These are phyloP conservation scores for Helotiales sp. DNA, from an alignment of 2,329 filamentous ascomycete genomes.

Conservation along the genomic window DNA sequence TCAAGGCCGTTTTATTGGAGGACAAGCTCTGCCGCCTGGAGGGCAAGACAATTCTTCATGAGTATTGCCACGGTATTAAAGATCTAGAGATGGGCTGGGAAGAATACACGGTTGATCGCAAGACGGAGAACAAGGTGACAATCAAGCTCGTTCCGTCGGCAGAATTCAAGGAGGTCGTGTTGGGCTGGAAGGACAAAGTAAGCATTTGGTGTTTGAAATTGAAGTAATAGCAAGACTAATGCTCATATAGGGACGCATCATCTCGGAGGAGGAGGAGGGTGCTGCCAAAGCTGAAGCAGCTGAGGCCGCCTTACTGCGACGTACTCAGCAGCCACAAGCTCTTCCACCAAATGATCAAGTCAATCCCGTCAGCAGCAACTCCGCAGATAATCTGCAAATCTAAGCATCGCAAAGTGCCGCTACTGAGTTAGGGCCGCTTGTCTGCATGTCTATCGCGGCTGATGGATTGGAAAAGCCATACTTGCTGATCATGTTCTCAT, in stretches of 20 bases:
- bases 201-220: background rate
- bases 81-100: slow-evolving; percentile 4
- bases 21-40: background rate
- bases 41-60: background rate
- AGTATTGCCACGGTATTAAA: background rate
- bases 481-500: too few species aligned
- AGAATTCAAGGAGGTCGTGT: background rate
- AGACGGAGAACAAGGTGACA: background rate
- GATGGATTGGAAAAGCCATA: too few species aligned
- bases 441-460: too few species aligned
- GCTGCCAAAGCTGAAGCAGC: background rate
- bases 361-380: background rate
- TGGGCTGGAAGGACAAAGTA: slow-evolving; percentile 3
- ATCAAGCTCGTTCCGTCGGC: background rate
- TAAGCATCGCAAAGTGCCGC: background rate
- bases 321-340: background rate
- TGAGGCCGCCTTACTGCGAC: too few species aligned
- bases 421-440: background rate
- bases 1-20: background rate
- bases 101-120: slow-evolving; percentile 2
- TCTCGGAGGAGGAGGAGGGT: slow-evolving; percentile 6
- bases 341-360: background rate
- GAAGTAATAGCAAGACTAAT: background rate
- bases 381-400: background rate
- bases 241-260: background rate